These are phyloP conservation scores for Hortaea sp. DNA, from an alignment of 2,329 filamentous ascomycete genomes.

Conservation along the genomic window DNA sequence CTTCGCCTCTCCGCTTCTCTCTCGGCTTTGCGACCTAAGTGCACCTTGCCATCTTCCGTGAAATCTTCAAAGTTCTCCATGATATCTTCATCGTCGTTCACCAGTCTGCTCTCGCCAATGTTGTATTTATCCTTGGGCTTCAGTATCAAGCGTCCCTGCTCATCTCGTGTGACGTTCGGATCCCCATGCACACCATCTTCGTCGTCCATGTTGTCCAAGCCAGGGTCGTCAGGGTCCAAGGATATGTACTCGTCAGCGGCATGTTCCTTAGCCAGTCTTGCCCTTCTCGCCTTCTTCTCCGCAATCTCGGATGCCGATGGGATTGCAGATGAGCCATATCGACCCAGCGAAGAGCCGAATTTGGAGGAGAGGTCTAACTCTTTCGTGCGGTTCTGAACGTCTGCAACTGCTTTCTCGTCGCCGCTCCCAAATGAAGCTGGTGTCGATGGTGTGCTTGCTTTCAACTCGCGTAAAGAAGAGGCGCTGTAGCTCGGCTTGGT, in stretches of 20 bases:
- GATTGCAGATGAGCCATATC: constrained; percentile 42
- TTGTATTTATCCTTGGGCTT: constrained; percentile 51
- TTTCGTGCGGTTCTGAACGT: constrained; percentile 36
- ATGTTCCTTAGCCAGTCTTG: constrained; percentile 65
- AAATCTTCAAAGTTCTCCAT: constrained; percentile 91
- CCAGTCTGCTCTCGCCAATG: constrained; percentile 54
- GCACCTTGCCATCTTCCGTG: constrained; percentile 58
- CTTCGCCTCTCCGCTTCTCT: constrained; percentile 58
- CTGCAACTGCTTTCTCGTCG: constrained; percentile 26
- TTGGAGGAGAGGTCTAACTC: constrained; percentile 39
- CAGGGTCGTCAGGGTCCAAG: constrained; percentile 49
- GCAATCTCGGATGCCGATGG: constrained; percentile 76
- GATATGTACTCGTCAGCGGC: constrained; percentile 49
- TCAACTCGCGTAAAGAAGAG: constrained; percentile 76
- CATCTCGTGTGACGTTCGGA: constrained; percentile 28
- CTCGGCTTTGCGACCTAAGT: constrained; percentile 70
- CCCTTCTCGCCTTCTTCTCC: constrained; percentile 81
- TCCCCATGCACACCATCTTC: constrained; percentile 32
- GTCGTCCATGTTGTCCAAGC: constrained; percentile 20
- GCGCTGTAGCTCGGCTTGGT: constrained; percentile 73
- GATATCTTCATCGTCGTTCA: constrained; percentile 74
- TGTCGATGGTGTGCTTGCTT: constrained; percentile 73
- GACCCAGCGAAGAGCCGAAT: constrained; percentile 43
- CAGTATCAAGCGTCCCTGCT: constrained; percentile 35
- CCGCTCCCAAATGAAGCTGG: constrained; percentile 49